Percentiles rank a stretch among this genome's conserved stretches.
These are phyloP conservation scores for Abrus pulchellus DNA, from an alignment of 306 rosid species.

Conservation along the genomic window DNA sequence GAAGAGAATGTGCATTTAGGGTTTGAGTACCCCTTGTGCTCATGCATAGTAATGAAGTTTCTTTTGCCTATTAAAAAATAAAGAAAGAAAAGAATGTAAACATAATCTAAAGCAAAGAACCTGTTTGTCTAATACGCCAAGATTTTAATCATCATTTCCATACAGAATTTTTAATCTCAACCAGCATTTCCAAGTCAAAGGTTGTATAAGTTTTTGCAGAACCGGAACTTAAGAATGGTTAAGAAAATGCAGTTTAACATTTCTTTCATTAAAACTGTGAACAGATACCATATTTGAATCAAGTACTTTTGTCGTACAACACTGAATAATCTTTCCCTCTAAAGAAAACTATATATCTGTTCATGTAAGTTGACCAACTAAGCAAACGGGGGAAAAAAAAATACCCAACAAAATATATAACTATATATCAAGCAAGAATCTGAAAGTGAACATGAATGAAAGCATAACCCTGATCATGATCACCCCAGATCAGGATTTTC, in stretches of 20 bases:
- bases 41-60: too few species aligned
- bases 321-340: conserved; percentile 1
- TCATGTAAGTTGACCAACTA: conserved; percentile 29
- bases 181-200: conserved; percentile 17
- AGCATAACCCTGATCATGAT: conserved; percentile 9
- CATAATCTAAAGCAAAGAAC: background rate
- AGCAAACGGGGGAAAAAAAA: background rate
- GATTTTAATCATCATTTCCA: background rate
- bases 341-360: background rate
- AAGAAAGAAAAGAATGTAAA: background rate
- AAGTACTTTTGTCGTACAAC: background rate
- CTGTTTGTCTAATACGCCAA: background rate
- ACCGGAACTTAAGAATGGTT: conserved; percentile 8
- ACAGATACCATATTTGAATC: conserved; percentile 11
- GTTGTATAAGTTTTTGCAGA: background rate
- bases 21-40: too few species aligned
- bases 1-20: too few species aligned
- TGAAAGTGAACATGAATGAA: conserved; percentile 14
- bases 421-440: background rate
- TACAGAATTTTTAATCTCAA: background rate
- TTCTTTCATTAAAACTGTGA: background rate
- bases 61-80: background rate
- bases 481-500: conserved; percentile 28
- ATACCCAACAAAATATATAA: background rate
- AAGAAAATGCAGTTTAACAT: conserved; percentile 5